Percentiles rank a stretch among this genome's conserved stretches.
These are phyloP conservation scores for Agastache rugosa DNA, from an alignment of 257 asterid species.

Conservation along the genomic window DNA sequence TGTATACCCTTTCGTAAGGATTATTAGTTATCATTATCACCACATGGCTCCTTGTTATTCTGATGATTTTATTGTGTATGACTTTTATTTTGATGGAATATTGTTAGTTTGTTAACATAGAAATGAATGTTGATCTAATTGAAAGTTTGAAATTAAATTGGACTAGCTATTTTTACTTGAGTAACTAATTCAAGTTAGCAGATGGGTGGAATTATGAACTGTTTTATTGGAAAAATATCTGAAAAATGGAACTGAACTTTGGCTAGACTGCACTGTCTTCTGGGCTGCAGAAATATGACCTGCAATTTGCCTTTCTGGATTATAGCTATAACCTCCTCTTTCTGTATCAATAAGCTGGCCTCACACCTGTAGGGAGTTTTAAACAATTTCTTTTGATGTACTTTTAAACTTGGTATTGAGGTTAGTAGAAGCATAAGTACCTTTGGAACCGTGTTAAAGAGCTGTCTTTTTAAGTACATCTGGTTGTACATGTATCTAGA, in stretches of 20 bases:
- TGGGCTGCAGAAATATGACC: not conserved
- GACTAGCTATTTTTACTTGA: not conserved
- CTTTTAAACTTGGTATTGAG: not conserved
- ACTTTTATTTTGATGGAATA: not conserved
- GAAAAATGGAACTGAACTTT: not conserved
- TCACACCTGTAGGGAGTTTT: not conserved
- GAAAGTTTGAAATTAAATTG: not conserved
- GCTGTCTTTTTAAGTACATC: not conserved
- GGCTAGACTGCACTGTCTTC: not conserved
- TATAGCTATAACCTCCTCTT: not conserved
- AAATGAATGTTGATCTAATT: not conserved
- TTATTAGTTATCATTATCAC: not conserved
- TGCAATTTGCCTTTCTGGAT: not conserved
- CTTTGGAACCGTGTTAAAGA: not conserved
- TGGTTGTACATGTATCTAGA: slow-evolving; percentile 5
- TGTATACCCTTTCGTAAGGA: not conserved
- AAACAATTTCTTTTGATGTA: not conserved
- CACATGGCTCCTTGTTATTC: not conserved
- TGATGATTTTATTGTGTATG: not conserved
- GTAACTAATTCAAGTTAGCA: not conserved
- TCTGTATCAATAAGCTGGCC: not conserved
- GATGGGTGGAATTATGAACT: not conserved
- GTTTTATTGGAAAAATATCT: not conserved
- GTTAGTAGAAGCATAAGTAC: not conserved
- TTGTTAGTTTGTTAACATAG: not conserved